Base-by-base conservation (phyloP, 805 yeast genomes). In the Suhomyces vadensis region DNA sequence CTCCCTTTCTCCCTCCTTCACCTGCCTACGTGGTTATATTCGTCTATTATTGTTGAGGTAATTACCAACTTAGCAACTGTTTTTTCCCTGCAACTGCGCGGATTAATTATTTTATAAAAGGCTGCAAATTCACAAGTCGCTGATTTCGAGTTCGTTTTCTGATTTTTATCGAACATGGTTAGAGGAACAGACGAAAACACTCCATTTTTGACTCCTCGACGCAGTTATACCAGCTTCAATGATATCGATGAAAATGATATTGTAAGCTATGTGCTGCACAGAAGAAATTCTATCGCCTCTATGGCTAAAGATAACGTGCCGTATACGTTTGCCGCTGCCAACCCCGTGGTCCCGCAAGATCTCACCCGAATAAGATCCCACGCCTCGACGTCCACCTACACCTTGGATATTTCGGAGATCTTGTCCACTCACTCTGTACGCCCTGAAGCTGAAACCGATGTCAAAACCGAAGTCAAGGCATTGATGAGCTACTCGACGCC, bases 401-500 rank as follows among this genome's bases (percentile, higher is more conserved):
- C 56, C 35, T 35, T 44, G 20, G 49, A 48, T 22, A 33, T 49
- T 24, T 42, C 48, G 17, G 64, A 61, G n/a, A 51, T 63, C 43
- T 42, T 65, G 29, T 56, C 65, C 3, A 49, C 54, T 21, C 61
- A 58, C 48, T 48, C 56, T 48, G 29, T 51, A 61, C 41, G 49
- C 55, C 69, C 64, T 17, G 80, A 75, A 44, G 76, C 79, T 1
- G 69, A 67, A 25, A 79, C 83, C 1, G 52, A 59, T 3, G 44
- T 65, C 11, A 14, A 46, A 3, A 65, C 66, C 23, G 83, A 78
- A 58, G 48, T 69, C 8, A 59, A 54, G 39, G 68, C 65, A 10
- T 55, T 79, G 39, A 25, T 65, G 16, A 52, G 57, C 31, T 75
- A 72, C 46, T 77, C 83, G 0, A 46, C 73, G 7, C 92, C 92